Base-by-base conservation (phyloP, 2,329 filamentous ascomycete species). In the Penicillium sp. region DNA sequence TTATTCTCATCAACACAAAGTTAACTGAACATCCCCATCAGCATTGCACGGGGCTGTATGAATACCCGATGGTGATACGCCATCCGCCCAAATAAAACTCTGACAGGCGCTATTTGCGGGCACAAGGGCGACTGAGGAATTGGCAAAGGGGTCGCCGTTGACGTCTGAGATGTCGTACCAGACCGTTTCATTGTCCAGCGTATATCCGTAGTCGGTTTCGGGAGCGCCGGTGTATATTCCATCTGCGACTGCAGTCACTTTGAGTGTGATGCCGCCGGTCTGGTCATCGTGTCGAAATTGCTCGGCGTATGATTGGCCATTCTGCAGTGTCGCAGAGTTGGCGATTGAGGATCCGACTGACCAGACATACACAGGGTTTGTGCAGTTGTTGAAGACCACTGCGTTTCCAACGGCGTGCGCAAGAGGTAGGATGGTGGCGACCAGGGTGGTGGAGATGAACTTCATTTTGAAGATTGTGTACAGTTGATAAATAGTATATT, bases 161-260 rank as follows among this genome's bases (percentile, higher is more conserved):
- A 77, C 72, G 67, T 77, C 74, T 3, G 71, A 73, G 42, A 78
- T 62, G 62, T 76, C 74, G 58, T 77, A 78, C 65, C 72, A 76
- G 48, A 77, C 66, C 38, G 46, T 46, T 6, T 61, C 56, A 33
- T 59, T 59, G 47, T 65, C 61, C 20, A 76, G 63, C 33, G 69
- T 75, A 61, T 77, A 77, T 23, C 74, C 74, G 55, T 76, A 77
- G 21, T 74, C 66, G 3, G 72, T 74, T 63, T 75, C 67, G 5
- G 74, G 66, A 3, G 67, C 63, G 18, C 64, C 68, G 6, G 61
- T 63, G 53, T 66, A 70, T 33, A 76, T 59, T 8, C 73, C 74
- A 48, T 72, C 61, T 16, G 56, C 16, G 20, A 60, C 56, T 14
- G 67, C 71, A 21, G 73, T 71, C 57, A 78, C 65, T 61, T 77